phyloP scores from a whole-genome alignment of 306 rosid species.

The Ochetophila trinervis region DNA sequence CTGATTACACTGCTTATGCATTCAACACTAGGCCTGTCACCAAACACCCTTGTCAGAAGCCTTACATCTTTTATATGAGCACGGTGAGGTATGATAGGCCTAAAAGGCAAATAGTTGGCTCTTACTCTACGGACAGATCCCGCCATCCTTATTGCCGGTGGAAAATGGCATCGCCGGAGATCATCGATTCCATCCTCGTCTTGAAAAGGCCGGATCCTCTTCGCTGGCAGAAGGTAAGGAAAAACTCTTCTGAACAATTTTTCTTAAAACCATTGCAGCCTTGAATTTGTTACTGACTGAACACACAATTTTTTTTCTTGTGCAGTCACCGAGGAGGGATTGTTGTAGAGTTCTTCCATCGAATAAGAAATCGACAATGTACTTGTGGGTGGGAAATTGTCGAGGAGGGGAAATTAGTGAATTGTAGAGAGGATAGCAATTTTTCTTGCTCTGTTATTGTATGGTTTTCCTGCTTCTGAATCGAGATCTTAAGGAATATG shows the following conservation, averaged over 20 bases:
- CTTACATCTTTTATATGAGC: slow-evolving; percentile 55
- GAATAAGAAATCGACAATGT: slow-evolving; percentile 39
- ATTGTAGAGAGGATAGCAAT: slow-evolving; percentile 31
- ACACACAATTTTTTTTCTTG: slow-evolving; percentile 3
- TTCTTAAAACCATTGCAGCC: too few species aligned
- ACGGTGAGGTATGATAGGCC: slow-evolving; percentile 34
- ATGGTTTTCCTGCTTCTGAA: slow-evolving; percentile 5
- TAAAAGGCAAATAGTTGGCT: slow-evolving; percentile 35
- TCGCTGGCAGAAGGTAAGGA: slow-evolving; percentile 75
- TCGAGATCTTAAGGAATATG: slow-evolving; percentile 18
- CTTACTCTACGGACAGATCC: slow-evolving; percentile 32
- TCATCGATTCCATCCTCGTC: slow-evolving; percentile 48
- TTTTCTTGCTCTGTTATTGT: slow-evolving; percentile 3
- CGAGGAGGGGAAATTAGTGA: slow-evolving; percentile 60
- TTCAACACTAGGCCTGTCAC: slow-evolving; percentile 89
- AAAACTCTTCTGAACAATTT: too few species aligned
- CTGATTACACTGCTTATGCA: slow-evolving; percentile 80
- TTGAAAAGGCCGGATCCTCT: slow-evolving; percentile 61
- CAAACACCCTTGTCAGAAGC: slow-evolving; percentile 77
- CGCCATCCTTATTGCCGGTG: slow-evolving; percentile 52
- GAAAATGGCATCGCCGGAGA: slow-evolving; percentile 64
- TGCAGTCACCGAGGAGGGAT: slow-evolving; percentile 94
- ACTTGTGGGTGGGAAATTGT: slow-evolving; percentile 65
- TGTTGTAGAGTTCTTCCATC: slow-evolving; percentile 75
- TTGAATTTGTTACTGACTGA: neutral